These are phyloP conservation scores for Adenanthera pavonina DNA, from an alignment of 306 rosid genomes.

Conservation along the genomic window DNA sequence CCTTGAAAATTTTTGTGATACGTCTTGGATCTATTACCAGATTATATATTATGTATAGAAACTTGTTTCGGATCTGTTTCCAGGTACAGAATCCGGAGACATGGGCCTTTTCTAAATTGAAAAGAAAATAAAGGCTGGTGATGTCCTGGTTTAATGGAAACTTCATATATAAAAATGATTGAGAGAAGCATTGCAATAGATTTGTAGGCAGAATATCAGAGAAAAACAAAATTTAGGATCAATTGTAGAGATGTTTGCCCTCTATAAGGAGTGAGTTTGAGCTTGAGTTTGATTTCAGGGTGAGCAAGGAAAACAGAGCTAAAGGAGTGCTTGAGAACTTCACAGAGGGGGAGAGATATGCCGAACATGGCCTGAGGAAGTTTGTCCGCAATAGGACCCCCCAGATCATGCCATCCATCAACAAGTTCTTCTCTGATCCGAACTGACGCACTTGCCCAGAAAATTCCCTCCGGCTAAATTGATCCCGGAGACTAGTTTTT, in stretches of 20 bases:
- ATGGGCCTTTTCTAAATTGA: background rate
- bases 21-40: conserved; percentile 15
- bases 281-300: conserved; percentile 56
- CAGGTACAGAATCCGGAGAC: background rate
- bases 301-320: conserved; percentile 73
- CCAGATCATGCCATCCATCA: conserved; percentile 88
- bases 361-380: conserved; percentile 61
- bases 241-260: background rate
- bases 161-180: background rate
- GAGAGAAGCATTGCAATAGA: background rate
- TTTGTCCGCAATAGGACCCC: conserved; percentile 64
- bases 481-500: conserved; percentile 23
- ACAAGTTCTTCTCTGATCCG: conserved; percentile 89
- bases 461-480: background rate
- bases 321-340: conserved; percentile 92
- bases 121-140: background rate
- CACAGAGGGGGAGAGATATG: conserved; percentile 59
- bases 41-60: conserved; percentile 6
- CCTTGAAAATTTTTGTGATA: background rate
- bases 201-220: background rate
- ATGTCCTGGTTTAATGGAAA: background rate
- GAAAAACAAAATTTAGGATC: background rate
- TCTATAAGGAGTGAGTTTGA: conserved; percentile 7
- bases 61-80: background rate
- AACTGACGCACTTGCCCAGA: conserved; percentile 39